These are phyloP conservation scores for Herpotrichia juniperi DNA, from an alignment of 2,329 filamentous ascomycete genomes.

Conservation along the genomic window DNA sequence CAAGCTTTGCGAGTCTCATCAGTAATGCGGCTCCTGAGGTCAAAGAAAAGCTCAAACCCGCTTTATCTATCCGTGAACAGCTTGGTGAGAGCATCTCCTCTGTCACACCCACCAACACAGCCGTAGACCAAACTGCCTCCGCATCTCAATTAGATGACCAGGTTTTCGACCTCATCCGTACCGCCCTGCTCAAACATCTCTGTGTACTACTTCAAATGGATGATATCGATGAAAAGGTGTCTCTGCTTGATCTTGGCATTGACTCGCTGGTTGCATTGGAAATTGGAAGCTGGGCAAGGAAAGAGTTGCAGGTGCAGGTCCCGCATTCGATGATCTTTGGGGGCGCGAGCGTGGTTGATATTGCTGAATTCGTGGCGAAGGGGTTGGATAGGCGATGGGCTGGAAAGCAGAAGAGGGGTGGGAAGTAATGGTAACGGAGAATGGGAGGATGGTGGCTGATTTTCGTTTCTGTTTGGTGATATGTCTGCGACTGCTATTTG, in stretches of 20 bases:
- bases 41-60: not conserved
- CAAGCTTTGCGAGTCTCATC: conserved; percentile 6
- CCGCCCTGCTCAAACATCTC: conserved; percentile 2
- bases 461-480: no score
- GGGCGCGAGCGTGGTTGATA: conserved; percentile 8
- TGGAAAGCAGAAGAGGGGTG: not conserved
- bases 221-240: conserved; percentile 6
- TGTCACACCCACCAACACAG: not conserved
- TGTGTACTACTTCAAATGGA: conserved; percentile 7
- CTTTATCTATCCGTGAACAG: conserved; percentile 4
- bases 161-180: not conserved
- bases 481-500: no score
- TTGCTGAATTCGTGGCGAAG: conserved; percentile 6
- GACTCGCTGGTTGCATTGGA: conserved; percentile 32
- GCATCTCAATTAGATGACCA: not conserved
- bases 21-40: not conserved
- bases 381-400: conserved; percentile 4
- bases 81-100: not conserved
- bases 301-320: conserved; percentile 11
- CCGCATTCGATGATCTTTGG: conserved; percentile 11
- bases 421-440: no score
- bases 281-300: conserved; percentile 30
- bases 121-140: not conserved
- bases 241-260: conserved; percentile 20
- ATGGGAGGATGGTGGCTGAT: no score